A percentile compares a stretch with the other conserved stretches of the same genome.
phyloP scores from a whole-genome alignment of 345 rosid species.

The Populus deltoides region DNA sequence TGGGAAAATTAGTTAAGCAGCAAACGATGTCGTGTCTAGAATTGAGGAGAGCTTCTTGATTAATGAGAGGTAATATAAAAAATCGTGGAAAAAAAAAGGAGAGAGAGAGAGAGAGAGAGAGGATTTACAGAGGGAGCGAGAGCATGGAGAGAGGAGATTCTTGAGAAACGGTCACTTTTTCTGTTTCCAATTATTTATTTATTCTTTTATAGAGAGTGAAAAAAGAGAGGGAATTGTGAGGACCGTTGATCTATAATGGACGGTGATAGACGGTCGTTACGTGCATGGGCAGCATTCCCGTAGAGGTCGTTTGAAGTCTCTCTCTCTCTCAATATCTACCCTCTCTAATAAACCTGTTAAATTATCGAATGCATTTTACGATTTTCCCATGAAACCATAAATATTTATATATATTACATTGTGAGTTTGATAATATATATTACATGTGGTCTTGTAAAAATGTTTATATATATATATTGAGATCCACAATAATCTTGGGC shows the following conservation, averaged over 20 bases:
- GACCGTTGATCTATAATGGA: constrained; percentile 8
- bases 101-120: not conserved
- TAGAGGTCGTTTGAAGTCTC: not conserved
- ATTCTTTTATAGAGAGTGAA: not conserved
- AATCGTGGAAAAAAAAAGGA: not conserved
- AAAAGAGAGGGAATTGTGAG: not conserved
- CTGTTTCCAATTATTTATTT: not conserved
- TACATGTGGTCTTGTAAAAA: too few species aligned
- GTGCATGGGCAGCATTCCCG: not conserved
- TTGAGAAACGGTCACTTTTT: constrained; percentile 16
- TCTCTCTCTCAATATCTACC: too few species aligned
- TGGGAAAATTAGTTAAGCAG: not conserved
- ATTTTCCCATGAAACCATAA: too few species aligned
- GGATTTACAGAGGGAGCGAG: constrained; percentile 11
- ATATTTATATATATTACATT: too few species aligned
- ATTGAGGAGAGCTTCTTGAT: not conserved
- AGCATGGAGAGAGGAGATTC: constrained; percentile 16
- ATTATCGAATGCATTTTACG: too few species aligned
- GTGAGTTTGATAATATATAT: too few species aligned
- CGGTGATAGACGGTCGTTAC: constrained; percentile 8
- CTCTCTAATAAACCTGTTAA: too few species aligned
- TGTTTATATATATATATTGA: too few species aligned
- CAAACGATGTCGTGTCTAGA: not conserved
- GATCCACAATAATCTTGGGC: too few species aligned
- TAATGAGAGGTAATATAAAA: not conserved